These are phyloP conservation scores for Trichoderma endophyticum DNA, from an alignment of 2,329 filamentous ascomycete genomes.

Conservation along the genomic window DNA sequence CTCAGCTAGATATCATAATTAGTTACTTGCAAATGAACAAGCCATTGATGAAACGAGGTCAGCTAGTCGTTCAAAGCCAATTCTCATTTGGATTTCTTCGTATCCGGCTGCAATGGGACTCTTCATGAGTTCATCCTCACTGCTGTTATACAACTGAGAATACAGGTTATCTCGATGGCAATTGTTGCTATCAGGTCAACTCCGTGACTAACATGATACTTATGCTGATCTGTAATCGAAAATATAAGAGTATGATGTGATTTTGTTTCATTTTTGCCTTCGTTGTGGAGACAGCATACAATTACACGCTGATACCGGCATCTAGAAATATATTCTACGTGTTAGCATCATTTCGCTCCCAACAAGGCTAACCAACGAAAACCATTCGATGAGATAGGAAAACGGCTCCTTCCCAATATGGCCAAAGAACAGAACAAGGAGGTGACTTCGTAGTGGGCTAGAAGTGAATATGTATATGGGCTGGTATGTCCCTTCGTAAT, in stretches of 20 bases:
- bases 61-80: background rate
- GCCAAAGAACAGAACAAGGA: background rate
- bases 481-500: background rate
- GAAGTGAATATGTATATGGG: background rate
- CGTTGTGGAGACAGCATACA: background rate
- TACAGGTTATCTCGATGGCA: background rate
- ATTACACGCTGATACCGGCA: background rate
- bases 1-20: background rate
- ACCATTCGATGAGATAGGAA: background rate
- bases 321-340: background rate
- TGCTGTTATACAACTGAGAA: background rate
- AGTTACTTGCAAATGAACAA: background rate
- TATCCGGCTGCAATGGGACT: background rate
- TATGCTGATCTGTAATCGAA: background rate
- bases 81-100: background rate
- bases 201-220: background rate
- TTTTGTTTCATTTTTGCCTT: background rate
- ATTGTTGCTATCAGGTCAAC: background rate
- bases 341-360: background rate
- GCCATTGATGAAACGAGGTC: background rate
- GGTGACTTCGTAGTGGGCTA: background rate
- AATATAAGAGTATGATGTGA: background rate
- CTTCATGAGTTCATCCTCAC: background rate
- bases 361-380: background rate
- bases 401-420: background rate